phyloP scores from a whole-genome alignment of 805 yeast species.

The Lipomyces sp. region DNA sequence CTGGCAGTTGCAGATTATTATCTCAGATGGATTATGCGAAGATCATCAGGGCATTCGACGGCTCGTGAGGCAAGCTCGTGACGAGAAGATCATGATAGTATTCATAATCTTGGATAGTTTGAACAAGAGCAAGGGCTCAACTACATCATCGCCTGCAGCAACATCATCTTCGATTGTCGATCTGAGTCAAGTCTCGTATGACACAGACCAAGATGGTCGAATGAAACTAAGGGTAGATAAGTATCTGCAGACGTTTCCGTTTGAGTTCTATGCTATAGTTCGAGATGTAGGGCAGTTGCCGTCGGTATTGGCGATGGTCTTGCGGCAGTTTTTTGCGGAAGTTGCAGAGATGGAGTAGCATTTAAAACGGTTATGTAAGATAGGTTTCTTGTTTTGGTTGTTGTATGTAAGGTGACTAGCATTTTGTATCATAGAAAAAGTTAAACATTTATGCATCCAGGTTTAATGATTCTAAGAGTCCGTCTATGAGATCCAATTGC shows the following conservation, averaged over 20 bases:
- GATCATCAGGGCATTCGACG: conserved; percentile 81
- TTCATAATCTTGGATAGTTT: conserved; percentile 93
- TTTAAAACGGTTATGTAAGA: not conserved
- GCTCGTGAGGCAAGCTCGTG: conserved; percentile 87
- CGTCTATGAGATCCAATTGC: conserved; percentile 45
- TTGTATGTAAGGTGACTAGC: too few species aligned
- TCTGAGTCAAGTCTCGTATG: conserved; percentile 86
- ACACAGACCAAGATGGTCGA: conserved; percentile 56
- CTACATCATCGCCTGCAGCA: not conserved
- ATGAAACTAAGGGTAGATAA: conserved; percentile 72
- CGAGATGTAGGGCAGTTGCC: conserved; percentile 87
- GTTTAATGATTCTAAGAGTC: conserved; percentile 40
- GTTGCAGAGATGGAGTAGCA: conserved; percentile 41
- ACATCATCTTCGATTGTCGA: conserved; percentile 79
- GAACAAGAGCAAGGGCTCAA: conserved; percentile 38
- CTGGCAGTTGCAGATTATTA: conserved; percentile 90
- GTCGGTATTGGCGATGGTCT: conserved; percentile 79
- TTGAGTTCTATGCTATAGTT: conserved; percentile 93
- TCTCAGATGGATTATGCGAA: conserved; percentile 97
- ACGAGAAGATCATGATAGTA: conserved; percentile 88
- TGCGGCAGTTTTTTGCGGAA: conserved; percentile 89
- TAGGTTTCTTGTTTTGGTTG: not conserved
- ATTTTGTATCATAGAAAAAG: not conserved
- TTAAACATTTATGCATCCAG: conserved; percentile 45
- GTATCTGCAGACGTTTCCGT: conserved; percentile 91